Evolutionary conservation across 805 yeast species (phyloP).

Genomic region (Jamesozyma hellenica): DNA sequence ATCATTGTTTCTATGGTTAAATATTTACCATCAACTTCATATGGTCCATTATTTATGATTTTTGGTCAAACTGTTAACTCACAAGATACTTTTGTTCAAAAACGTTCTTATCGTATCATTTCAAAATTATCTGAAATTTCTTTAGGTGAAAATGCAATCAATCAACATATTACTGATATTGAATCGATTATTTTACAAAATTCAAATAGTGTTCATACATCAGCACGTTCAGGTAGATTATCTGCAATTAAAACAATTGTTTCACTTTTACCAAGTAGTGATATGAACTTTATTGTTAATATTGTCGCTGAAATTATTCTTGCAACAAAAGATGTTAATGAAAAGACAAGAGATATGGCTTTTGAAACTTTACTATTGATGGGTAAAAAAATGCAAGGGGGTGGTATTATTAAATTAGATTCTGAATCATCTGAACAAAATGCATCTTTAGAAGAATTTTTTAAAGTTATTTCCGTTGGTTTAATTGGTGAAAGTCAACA

Average conservation of each 20-base stretch:
- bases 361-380: constrained; percentile 65
- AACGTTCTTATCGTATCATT: constrained; percentile 77
- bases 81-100: constrained; percentile 64
- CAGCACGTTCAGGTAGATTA: constrained; percentile 76
- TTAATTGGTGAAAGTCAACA: constrained; percentile 87
- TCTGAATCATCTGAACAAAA: constrained; percentile 21
- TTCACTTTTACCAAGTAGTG: constrained; percentile 50
- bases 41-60: constrained; percentile 67
- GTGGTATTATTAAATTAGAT: constrained; percentile 51
- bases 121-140: constrained; percentile 62
- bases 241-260: constrained; percentile 54
- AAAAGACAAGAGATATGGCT: constrained; percentile 76
- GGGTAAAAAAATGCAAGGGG: constrained; percentile 61
- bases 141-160: constrained; percentile 46
- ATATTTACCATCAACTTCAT: constrained; percentile 62
- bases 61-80: constrained; percentile 57
- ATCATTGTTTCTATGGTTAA: constrained; percentile 78
- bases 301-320: constrained; percentile 80
- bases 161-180: constrained; percentile 45
- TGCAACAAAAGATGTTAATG: constrained; percentile 86
- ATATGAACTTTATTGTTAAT: constrained; percentile 70
- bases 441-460: constrained; percentile 70
- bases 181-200: constrained; percentile 50
- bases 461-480: constrained; percentile 94
- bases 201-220: constrained; percentile 47